Evolutionary conservation across 768 basidiomycete genomes (phyloP), one percentile per base, ranked within the genome.

Genomic region (Panellus pusillus): DNA sequence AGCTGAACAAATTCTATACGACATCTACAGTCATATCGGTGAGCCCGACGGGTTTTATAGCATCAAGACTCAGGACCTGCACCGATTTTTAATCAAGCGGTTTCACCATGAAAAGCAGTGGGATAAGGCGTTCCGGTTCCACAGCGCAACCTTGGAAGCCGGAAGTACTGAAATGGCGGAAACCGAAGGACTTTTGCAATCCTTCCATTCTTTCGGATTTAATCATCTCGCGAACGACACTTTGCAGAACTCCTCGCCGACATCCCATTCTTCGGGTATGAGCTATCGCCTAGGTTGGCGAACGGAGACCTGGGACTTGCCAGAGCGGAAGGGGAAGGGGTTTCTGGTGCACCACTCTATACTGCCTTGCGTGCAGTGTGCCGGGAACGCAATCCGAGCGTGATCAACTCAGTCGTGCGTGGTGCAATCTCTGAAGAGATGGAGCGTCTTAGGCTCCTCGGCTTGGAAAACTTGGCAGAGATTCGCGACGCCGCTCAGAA

Each of bases 1-100:
- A 3, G 68, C 70, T 14, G 90, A 93, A 60, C 74, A 88, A 52
- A 76, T 95, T 20, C 72, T 98, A 18, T 98, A 93, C 72, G 87
- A 89, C 45, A 93, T 98, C 45, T 99, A 98, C 65, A 84, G 86
- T 49, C 89, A 93, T 62, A 93, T 99, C 55, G 95, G 97, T 64
- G 97, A 99, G 67, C 95, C 95, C 0, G 97, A 99, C 63, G 94
- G 97, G 1, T 99, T 99, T 68, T 99, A 99, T 68, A 93, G 93
- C 6, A 93, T 98, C 54, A 79, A 86, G 57, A 84, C 88, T 7
- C 70, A 78, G 29, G 84, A 98, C 64, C 79, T 91, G n/a, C 80
- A 83, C 20, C 79, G 81, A 40, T 89, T 94, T 51, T 78, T 99
- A 32, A 76, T 94, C 47, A 87, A 84, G 57, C 83, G 92, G 9